phyloP scores from a whole-genome alignment of 148 eudicot genomes.

The Oxyria digyna region DNA sequence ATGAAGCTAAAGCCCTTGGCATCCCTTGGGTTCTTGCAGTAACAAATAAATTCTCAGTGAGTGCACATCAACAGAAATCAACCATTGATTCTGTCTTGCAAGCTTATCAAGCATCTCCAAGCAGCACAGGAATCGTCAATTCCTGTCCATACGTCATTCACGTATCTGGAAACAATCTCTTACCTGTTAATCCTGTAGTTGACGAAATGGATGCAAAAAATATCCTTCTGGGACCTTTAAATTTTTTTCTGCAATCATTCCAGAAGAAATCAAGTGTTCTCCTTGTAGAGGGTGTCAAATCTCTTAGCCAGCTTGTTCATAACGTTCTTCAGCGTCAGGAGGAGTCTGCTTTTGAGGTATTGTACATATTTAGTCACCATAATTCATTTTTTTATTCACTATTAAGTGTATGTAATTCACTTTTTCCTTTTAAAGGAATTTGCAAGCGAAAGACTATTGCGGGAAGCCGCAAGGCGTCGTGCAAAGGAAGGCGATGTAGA shows the following conservation, averaged over 20 bases:
- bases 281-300: constrained; percentile 78
- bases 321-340: constrained; percentile 57
- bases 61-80: constrained; percentile 84
- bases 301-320: constrained; percentile 62
- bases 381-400: not conserved
- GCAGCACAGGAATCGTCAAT: constrained; percentile 60
- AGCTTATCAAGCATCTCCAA: constrained; percentile 85
- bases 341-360: constrained; percentile 78
- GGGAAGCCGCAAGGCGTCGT: constrained; percentile 45
- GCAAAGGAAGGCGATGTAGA: constrained; percentile 32
- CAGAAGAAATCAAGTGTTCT: constrained; percentile 70
- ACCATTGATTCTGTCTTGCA: constrained; percentile 58
- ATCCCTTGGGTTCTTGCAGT: constrained; percentile 96
- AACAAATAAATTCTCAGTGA: constrained; percentile 83
- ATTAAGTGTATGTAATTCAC: not conserved
- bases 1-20: constrained; percentile 94
- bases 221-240: constrained; percentile 41
- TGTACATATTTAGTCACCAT: not conserved
- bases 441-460: constrained; percentile 47
- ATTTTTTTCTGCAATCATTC: constrained; percentile 68
- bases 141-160: constrained; percentile 82
- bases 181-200: constrained; percentile 25
- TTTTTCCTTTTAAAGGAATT: constrained; percentile 37
- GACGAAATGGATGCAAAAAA: constrained; percentile 36
- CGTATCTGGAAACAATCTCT: constrained; percentile 40